A percentile compares a stretch with the other conserved stretches of the same genome.
Conservation (phyloP, 1,284 basidiomycete genomes). For the Pholiota adiposa region DNA sequence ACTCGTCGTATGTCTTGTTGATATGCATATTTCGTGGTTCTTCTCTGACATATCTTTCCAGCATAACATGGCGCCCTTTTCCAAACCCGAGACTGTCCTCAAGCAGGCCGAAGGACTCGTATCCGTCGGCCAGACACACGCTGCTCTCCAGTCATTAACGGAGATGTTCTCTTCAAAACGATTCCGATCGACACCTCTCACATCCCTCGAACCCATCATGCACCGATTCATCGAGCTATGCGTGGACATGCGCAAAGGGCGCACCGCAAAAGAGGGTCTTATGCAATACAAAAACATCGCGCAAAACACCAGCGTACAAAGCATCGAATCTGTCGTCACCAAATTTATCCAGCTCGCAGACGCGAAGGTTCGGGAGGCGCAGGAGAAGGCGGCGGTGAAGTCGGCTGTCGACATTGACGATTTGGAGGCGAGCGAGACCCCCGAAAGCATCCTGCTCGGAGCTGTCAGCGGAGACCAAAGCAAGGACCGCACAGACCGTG, state of each 20-base stretch:
- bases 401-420: slow-evolving; percentile 85
- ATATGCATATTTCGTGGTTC: not conserved
- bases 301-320: slow-evolving; percentile 90
- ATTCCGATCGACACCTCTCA: slow-evolving; percentile 90
- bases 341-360: slow-evolving; percentile 90
- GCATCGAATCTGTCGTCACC: slow-evolving; percentile 93
- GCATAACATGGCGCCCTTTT: slow-evolving; percentile 80
- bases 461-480: slow-evolving; percentile 91
- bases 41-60: not conserved
- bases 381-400: slow-evolving; percentile 80
- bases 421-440: slow-evolving; percentile 90
- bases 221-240: slow-evolving; percentile 94
- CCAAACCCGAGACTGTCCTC: slow-evolving; percentile 90
- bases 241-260: slow-evolving; percentile 93
- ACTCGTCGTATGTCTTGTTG: slow-evolving; percentile 8
- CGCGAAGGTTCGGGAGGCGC: slow-evolving; percentile 85
- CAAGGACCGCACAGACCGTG: slow-evolving; percentile 94
- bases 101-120: slow-evolving; percentile 93
- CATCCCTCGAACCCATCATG: slow-evolving; percentile 95
- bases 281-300: slow-evolving; percentile 98
- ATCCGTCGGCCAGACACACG: slow-evolving; percentile 87
- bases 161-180: slow-evolving; percentile 95
- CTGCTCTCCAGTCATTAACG: slow-evolving; percentile 87
- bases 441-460: slow-evolving; percentile 88
- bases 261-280: slow-evolving; percentile 93